These are phyloP conservation scores for Trichoderma sp. DNA, from an alignment of 2,329 filamentous ascomycete genomes.

Conservation along the genomic window DNA sequence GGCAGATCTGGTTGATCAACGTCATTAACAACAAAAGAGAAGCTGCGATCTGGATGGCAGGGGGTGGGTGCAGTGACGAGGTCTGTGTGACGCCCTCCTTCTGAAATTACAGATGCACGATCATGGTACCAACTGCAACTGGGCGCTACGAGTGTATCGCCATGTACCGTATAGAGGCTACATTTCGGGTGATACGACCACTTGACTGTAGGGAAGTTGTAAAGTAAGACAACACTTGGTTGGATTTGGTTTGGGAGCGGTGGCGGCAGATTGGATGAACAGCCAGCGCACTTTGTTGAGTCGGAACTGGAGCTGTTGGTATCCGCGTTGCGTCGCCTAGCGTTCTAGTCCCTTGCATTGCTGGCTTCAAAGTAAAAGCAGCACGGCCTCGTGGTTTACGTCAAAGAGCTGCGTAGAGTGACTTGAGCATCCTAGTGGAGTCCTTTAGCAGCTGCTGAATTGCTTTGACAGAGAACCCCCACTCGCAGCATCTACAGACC, in stretches of 20 bases:
- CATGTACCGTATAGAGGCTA: neutral
- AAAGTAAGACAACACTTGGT: neutral
- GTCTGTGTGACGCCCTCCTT: neutral
- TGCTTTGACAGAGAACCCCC: neutral
- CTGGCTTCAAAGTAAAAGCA: neutral
- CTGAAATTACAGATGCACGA: neutral
- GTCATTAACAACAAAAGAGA: neutral
- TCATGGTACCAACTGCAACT: neutral
- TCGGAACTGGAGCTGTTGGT: neutral
- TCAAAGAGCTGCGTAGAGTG: neutral
- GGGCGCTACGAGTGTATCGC: neutral
- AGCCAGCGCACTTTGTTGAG: neutral
- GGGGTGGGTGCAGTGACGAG: conserved; percentile 1
- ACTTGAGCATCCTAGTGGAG: neutral
- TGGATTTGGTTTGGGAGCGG: neutral
- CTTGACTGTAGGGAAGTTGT: neutral
- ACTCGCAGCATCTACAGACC: neutral
- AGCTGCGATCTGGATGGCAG: neutral
- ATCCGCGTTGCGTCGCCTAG: neutral
- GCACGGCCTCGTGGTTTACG: neutral
- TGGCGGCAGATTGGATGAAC: neutral
- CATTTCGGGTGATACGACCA: neutral
- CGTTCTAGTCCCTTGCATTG: neutral
- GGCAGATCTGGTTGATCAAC: conserved; percentile 10
- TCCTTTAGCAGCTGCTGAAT: neutral